Percentiles rank a stretch among this genome's conserved stretches.
phyloP scores from a whole-genome alignment of 2,329 filamentous ascomycete genomes.

The Paraconiothyrium brasiliense region DNA sequence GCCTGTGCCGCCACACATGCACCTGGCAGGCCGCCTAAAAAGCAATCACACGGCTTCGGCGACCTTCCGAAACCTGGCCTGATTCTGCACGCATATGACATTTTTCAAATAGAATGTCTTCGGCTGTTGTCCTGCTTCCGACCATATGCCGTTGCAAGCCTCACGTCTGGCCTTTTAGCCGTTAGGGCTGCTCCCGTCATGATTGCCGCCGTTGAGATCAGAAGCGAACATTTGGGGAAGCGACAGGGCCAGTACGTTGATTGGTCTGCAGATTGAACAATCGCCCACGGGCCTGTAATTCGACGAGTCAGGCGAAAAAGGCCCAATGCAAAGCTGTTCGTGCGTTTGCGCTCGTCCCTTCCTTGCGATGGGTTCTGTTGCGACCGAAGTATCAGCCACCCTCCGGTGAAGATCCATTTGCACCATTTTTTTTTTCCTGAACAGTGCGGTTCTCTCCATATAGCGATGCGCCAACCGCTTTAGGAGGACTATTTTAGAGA shows the following conservation, averaged over 20 bases:
- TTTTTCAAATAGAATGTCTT: slow-evolving; percentile 19
- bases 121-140: slow-evolving; percentile 30
- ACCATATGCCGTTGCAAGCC: slow-evolving; percentile 26
- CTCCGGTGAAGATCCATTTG: slow-evolving; percentile 12
- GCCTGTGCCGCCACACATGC: slow-evolving; percentile 16
- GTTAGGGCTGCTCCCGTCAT: slow-evolving; percentile 31
- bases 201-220: slow-evolving; percentile 32
- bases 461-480: slow-evolving; percentile 7
- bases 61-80: slow-evolving; percentile 2
- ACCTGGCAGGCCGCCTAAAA: slow-evolving; percentile 12
- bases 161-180: slow-evolving; percentile 31
- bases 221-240: slow-evolving; percentile 29
- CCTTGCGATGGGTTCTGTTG: slow-evolving; percentile 1
- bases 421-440: slow-evolving; percentile 2
- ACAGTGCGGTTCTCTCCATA: not conserved
- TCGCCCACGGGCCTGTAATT: slow-evolving; percentile 21
- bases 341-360: not conserved
- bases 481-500: slow-evolving; percentile 1
- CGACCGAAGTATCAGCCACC: slow-evolving; percentile 14
- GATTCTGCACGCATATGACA: slow-evolving; percentile 16
- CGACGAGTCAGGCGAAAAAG: slow-evolving; percentile 14
- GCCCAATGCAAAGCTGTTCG: not conserved
- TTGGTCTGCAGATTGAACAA: slow-evolving; percentile 24
- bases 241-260: slow-evolving; percentile 28
- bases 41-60: slow-evolving; percentile 6